phyloP scores from a whole-genome alignment of 169 alveolate genomes.

The Amoebophrya sp. region DNA sequence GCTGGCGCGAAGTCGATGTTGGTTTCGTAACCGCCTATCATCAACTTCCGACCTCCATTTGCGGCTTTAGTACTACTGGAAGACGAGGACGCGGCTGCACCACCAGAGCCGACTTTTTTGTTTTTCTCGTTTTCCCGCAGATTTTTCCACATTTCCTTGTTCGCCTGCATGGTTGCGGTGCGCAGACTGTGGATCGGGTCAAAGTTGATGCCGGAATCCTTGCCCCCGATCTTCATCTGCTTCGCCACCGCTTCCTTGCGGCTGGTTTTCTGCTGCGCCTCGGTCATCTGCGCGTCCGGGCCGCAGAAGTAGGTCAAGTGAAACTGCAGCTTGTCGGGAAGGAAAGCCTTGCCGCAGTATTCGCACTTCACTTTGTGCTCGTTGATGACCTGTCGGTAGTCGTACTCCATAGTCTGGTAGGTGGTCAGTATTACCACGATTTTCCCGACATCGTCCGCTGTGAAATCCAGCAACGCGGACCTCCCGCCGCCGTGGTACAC shows the following conservation, averaged over 20 bases:
- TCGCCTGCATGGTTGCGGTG: neutral
- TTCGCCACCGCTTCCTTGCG: neutral
- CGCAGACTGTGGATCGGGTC: neutral
- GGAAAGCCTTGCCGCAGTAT: neutral
- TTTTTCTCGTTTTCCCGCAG: neutral
- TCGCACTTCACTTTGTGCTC: neutral
- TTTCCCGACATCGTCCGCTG: conserved; percentile 11
- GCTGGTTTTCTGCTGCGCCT: conserved; percentile 19
- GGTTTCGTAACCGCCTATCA: conserved; percentile 10
- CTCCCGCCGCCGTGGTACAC: conserved; percentile 56
- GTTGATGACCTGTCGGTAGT: conserved; percentile 47
- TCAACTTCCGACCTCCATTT: neutral
- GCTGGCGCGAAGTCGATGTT: conserved; percentile 8
- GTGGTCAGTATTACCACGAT: conserved; percentile 61
- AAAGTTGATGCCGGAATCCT: neutral
- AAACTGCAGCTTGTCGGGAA: neutral
- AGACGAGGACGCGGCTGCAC: neutral
- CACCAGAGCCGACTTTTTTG: neutral
- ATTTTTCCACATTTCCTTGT: neutral
- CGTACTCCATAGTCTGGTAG: conserved; percentile 60
- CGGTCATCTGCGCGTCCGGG: neutral
- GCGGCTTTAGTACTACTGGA: neutral
- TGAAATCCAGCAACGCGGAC: conserved; percentile 50
- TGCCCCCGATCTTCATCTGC: conserved; percentile 14
- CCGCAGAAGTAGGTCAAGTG: neutral